Evolutionary conservation across 257 asterid genomes (phyloP).

Genomic region (Nyctanthes arbortristis): DNA sequence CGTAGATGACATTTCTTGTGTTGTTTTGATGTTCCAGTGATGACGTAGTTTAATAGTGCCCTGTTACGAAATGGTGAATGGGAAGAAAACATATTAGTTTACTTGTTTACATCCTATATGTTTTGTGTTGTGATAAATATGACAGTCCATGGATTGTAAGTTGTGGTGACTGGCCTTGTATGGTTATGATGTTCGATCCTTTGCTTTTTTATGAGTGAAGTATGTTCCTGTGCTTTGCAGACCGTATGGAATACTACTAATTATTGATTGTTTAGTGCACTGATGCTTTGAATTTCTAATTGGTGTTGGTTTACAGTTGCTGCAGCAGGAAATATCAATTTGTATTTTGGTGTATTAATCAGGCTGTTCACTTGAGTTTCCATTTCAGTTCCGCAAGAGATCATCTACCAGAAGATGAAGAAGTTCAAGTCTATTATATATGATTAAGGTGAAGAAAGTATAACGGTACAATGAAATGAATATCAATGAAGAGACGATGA

Average conservation of each 20-base stretch:
- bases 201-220: not conserved
- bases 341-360: no score
- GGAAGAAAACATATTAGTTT: no score
- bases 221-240: not conserved
- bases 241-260: no score
- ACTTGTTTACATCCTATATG: no score
- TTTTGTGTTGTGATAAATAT: no score
- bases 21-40: constrained; percentile 35
- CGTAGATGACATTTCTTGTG: constrained; percentile 47
- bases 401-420: not conserved
- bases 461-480: no score
- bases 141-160: not conserved
- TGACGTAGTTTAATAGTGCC: not conserved
- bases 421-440: not conserved
- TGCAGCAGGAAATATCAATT: no score
- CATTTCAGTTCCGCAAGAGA: not conserved
- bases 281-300: no score
- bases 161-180: no score
- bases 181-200: not conserved
- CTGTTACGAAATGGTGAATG: no score
- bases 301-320: not conserved
- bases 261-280: no score
- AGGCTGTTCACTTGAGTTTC: no score
- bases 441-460: not conserved
- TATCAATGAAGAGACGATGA: not conserved